Conservation (phyloP, 768 basidiomycete species). For the Mycena latifolia region DNA sequence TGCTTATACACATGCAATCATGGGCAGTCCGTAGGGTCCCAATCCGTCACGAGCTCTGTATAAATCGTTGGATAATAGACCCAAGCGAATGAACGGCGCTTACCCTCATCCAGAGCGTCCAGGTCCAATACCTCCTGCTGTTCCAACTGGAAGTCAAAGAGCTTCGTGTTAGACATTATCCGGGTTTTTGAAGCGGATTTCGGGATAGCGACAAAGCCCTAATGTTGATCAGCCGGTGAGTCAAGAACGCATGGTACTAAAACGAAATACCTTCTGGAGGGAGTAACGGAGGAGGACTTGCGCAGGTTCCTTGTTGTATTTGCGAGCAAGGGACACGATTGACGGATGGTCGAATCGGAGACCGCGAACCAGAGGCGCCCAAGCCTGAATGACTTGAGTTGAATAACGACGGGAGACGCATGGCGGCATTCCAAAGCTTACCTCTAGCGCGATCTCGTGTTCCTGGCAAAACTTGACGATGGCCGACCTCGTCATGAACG, state of each 20-base stretch:
- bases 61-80: slow-evolving; percentile 1
- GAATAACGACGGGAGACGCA: slow-evolving; percentile 3
- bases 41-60: slow-evolving; percentile 57
- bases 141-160: slow-evolving; percentile 74
- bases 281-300: slow-evolving; percentile 79
- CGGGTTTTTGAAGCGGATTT: slow-evolving; percentile 68
- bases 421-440: slow-evolving; percentile 41
- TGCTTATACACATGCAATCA: slow-evolving; percentile 35
- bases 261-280: slow-evolving; percentile 72
- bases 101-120: slow-evolving; percentile 68
- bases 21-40: slow-evolving; percentile 52
- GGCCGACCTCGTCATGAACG: slow-evolving; percentile 75
- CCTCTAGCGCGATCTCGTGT: slow-evolving; percentile 73
- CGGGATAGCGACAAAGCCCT: slow-evolving; percentile 74
- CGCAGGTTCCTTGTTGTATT: slow-evolving; percentile 68
- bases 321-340: slow-evolving; percentile 60
- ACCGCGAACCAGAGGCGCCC: slow-evolving; percentile 79
- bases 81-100: slow-evolving; percentile 26
- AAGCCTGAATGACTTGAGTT: slow-evolving; percentile 58
- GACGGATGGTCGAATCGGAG: slow-evolving; percentile 72
- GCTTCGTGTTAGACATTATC: slow-evolving; percentile 68
- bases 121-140: slow-evolving; percentile 62
- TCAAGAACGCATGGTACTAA: background rate
- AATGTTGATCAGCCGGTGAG: background rate
- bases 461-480: slow-evolving; percentile 71